Evolutionary conservation across 179 eudicot species (phyloP), one percentile per base, ranked within the genome.

Genomic region (Beta lomatogona): DNA sequence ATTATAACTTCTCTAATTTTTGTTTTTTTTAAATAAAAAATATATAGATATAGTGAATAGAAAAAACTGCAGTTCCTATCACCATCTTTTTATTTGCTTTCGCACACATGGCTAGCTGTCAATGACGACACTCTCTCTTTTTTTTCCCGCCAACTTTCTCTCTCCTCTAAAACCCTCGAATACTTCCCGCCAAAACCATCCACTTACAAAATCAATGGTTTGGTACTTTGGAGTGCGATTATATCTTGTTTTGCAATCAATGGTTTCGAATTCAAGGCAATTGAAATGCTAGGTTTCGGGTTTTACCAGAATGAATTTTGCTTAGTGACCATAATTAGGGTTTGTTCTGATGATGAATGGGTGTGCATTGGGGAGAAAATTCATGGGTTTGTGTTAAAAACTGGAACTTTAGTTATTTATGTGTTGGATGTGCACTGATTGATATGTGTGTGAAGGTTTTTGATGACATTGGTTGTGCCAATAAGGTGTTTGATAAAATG

Each of bases 281-380:
- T 84, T 44, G 58, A 74, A 50, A 81, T 84, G 81, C 46, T 84
- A 18, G 60, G 44, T n/a, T 66, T 71, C 12, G 87, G 87, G 59
- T 57, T 72, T 72, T 41, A 6, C 76, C 84, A 82, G 19, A 81
- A 81, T 73, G 87, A 81, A 76, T 72, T 81, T 75, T 81, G 84
- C 76, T 90, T 87, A 50, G 78, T 86, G 41, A 90, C 83, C 0
- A 87, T 86, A 9, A 81, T 84, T 73, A 59, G 79, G 53, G 87
- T 82, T 25, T 81, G 82, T 77, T 77, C 72, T 13, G 52, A 78
- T 72, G 79, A 21, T 53, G 64, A 67, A 5, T 53, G 73, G 67
- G 63, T 59, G 0, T 50, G 53, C 15, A 65, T 84, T 72, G 87
- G 87, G 60, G 82, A 77, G 21, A 64, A 50, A 13, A 63, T 81